A percentile compares a stretch with the other conserved stretches of the same genome.
These are phyloP conservation scores for Mortierella sp. DNA, from an alignment of 371 early-diverging fungal species.

Conservation along the genomic window DNA sequence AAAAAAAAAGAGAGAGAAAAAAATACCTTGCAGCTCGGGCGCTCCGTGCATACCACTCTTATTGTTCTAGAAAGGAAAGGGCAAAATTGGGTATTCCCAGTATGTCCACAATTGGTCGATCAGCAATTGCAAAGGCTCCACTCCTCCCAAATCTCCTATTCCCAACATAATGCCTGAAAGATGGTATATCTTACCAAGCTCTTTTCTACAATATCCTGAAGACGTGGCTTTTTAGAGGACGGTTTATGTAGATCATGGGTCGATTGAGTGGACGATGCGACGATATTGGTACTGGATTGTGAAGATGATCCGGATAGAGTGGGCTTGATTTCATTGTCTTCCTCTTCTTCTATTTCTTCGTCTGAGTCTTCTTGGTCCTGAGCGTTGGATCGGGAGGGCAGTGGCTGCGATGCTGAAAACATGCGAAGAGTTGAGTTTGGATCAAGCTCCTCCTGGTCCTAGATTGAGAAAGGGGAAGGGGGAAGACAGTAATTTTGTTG, in stretches of 20 bases:
- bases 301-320: not conserved
- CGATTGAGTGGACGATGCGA: too few species aligned
- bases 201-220: constrained; percentile 34
- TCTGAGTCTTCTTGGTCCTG: constrained; percentile 9
- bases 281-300: not conserved
- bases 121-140: too few species aligned
- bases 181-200: constrained; percentile 11
- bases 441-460: constrained; percentile 41
- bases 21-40: too few species aligned
- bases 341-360: constrained; percentile 12
- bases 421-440: constrained; percentile 38
- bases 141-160: too few species aligned
- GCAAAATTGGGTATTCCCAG: too few species aligned
- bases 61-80: too few species aligned
- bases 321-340: not conserved
- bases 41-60: too few species aligned
- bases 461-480: not conserved
- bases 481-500: not conserved
- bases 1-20: too few species aligned
- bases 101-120: too few species aligned
- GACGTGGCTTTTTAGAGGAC: constrained; percentile 9
- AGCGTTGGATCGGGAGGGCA: not conserved
- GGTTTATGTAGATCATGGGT: not conserved
- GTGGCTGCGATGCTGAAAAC: constrained; percentile 33
- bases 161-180: too few species aligned